Percentiles rank a stretch among this genome's conserved stretches.
Conservation (phyloP, 176 grass and related monocot species). For the Juncus effusus region DNA sequence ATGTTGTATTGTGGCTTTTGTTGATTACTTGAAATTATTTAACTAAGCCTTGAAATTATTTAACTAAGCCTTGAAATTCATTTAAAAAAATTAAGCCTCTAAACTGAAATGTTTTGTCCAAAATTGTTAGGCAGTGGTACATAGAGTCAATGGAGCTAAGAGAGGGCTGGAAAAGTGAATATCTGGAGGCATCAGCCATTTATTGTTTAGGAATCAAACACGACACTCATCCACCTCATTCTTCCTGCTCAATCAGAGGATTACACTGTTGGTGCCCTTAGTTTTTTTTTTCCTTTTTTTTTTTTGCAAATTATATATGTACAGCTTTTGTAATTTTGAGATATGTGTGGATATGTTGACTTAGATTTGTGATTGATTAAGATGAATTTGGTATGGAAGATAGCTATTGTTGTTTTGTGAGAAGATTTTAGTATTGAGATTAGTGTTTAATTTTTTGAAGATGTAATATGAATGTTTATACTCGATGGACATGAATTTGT, state of each 20-base stretch:
- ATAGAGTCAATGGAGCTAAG: slow-evolving; percentile 55
- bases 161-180: slow-evolving; percentile 77
- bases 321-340: too few relatives aligned
- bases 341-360: too few relatives aligned
- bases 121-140: slow-evolving; percentile 70
- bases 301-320: too few relatives aligned
- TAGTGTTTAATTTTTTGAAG: too few relatives aligned
- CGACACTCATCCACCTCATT: slow-evolving; percentile 34
- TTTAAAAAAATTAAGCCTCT: neutral
- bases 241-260: slow-evolving; percentile 73
- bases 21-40: neutral
- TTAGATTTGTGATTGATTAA: too few relatives aligned
- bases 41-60: neutral
- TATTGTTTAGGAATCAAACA: slow-evolving; percentile 39
- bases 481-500: too few relatives aligned
- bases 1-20: neutral
- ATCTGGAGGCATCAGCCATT: slow-evolving; percentile 58
- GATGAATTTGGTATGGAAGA: too few relatives aligned
- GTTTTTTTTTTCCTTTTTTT: slow-evolving; percentile 22
- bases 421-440: too few relatives aligned
- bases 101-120: too few relatives aligned
- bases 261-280: slow-evolving; percentile 58
- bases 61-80: neutral
- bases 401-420: too few relatives aligned
- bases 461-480: too few relatives aligned